phyloP scores from a whole-genome alignment of 1,284 basidiomycete species.

The Cutaneotrichosporon sp. region DNA sequence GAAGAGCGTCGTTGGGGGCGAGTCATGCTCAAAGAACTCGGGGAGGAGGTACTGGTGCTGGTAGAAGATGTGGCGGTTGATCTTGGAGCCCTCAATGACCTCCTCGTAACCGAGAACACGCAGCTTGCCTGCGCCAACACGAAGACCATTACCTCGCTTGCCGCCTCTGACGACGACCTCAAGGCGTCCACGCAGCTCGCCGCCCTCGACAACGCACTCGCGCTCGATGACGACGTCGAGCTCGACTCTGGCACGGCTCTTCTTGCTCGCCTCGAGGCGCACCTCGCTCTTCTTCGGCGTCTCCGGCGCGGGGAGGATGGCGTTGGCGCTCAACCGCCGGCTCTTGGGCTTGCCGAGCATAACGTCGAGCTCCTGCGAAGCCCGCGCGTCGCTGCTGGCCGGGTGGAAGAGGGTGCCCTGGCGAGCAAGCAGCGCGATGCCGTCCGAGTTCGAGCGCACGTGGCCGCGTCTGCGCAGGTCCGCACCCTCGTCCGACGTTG shows the following conservation, averaged over 20 bases:
- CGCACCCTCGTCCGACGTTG: slow-evolving; percentile 2
- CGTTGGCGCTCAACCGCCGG: slow-evolving; percentile 36
- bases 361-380: slow-evolving; percentile 47
- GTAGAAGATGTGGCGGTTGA: slow-evolving; percentile 78
- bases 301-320: slow-evolving; percentile 45
- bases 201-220: slow-evolving; percentile 79
- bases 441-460: slow-evolving; percentile 45
- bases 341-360: slow-evolving; percentile 46
- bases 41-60: slow-evolving; percentile 70
- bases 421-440: slow-evolving; percentile 41
- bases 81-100: slow-evolving; percentile 58
- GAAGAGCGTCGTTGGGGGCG: slow-evolving; percentile 56
- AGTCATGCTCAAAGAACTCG: slow-evolving; percentile 53
- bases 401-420: slow-evolving; percentile 53
- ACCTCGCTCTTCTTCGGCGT: slow-evolving; percentile 33
- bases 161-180: slow-evolving; percentile 67
- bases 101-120: slow-evolving; percentile 84
- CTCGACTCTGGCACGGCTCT: slow-evolving; percentile 74
- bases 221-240: slow-evolving; percentile 79
- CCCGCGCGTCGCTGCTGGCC: slow-evolving; percentile 39
- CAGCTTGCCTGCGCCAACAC: slow-evolving; percentile 76
- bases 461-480: slow-evolving; percentile 17
- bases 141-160: slow-evolving; percentile 64
- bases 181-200: slow-evolving; percentile 70
- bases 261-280: slow-evolving; percentile 61